Evolutionary conservation across 2,329 filamentous ascomycete genomes (phyloP).

Genomic region (Elsinoe arachidis): DNA sequence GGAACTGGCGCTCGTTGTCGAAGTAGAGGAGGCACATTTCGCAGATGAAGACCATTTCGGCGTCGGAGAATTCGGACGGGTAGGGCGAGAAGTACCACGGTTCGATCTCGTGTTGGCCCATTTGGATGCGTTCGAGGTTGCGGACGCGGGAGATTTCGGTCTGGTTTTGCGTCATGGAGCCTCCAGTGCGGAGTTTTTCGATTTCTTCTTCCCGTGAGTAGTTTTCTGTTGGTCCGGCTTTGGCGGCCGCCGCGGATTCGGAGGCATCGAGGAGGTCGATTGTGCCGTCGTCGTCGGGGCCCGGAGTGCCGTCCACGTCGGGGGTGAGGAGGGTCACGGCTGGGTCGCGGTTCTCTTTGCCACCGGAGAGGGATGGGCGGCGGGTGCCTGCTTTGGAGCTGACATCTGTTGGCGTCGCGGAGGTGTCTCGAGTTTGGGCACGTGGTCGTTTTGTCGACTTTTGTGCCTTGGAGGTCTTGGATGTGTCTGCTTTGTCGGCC

Average conservation of each 20-base stretch:
- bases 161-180: slow-evolving; percentile 98
- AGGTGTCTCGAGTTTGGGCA: slow-evolving; percentile 38
- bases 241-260: slow-evolving; percentile 44
- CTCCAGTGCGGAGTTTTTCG: slow-evolving; percentile 86
- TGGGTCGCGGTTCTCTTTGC: slow-evolving; percentile 51
- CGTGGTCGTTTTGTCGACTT: slow-evolving; percentile 42
- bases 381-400: slow-evolving; percentile 35
- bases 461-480: slow-evolving; percentile 30
- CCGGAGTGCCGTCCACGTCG: slow-evolving; percentile 41
- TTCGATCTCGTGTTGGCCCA: slow-evolving; percentile 83
- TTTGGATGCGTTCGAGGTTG: slow-evolving; percentile 89
- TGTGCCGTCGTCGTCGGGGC: slow-evolving; percentile 45
- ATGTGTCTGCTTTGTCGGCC: slow-evolving; percentile 31
- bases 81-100: slow-evolving; percentile 99
- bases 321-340: slow-evolving; percentile 34
- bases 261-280: slow-evolving; percentile 45
- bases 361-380: slow-evolving; percentile 47
- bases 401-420: slow-evolving; percentile 45
- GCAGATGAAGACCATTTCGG: slow-evolving; percentile 90
- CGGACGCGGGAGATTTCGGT: slow-evolving; percentile 92
- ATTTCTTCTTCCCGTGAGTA: slow-evolving; percentile 87
- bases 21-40: slow-evolving; percentile 95
- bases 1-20: slow-evolving; percentile 71
- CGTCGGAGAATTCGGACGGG: slow-evolving; percentile 76
- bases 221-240: slow-evolving; percentile 41